Evolutionary conservation across 306 rosid genomes (phyloP).

Genomic region (Delonix regia): DNA sequence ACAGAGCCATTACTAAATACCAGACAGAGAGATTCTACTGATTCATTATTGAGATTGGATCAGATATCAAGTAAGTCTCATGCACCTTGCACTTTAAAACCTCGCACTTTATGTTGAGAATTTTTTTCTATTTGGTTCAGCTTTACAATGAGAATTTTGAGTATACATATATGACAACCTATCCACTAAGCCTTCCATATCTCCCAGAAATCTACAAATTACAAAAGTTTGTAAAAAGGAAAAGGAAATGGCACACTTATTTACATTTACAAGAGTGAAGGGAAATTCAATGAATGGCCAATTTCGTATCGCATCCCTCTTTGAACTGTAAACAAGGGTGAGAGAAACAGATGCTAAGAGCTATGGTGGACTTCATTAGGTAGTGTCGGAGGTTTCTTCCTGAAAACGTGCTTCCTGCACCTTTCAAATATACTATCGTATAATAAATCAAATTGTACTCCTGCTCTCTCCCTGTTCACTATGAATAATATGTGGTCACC

Average conservation of each 20-base stretch:
- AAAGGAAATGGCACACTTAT: neutral
- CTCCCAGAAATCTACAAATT: conserved; percentile 41
- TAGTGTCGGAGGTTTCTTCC: conserved; percentile 70
- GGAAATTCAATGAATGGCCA: neutral
- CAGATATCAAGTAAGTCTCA: neutral
- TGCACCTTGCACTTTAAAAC: neutral
- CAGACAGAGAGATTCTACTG: too few relatives aligned
- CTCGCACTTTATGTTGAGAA: neutral
- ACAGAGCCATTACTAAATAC: too few relatives aligned
- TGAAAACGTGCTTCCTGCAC: conserved; percentile 88
- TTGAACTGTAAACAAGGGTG: conserved; percentile 9
- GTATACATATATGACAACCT: conserved; percentile 26
- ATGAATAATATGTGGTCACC: conserved; percentile 89
- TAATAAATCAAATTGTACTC: conserved; percentile 85
- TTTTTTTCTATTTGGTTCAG: neutral
- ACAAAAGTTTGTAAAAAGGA: conserved; percentile 11
- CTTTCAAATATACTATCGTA: conserved; percentile 92
- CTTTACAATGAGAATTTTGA: neutral
- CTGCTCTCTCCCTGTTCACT: conserved; percentile 91
- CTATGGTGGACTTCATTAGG: conserved; percentile 70
- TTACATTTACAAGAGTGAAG: conserved; percentile 43
- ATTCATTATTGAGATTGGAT: neutral
- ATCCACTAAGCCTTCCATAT: conserved; percentile 38
- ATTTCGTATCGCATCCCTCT: conserved; percentile 19
- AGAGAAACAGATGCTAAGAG: conserved; percentile 11